Conservation (phyloP, 1,284 basidiomycete genomes). For the Tilletia horrida region DNA sequence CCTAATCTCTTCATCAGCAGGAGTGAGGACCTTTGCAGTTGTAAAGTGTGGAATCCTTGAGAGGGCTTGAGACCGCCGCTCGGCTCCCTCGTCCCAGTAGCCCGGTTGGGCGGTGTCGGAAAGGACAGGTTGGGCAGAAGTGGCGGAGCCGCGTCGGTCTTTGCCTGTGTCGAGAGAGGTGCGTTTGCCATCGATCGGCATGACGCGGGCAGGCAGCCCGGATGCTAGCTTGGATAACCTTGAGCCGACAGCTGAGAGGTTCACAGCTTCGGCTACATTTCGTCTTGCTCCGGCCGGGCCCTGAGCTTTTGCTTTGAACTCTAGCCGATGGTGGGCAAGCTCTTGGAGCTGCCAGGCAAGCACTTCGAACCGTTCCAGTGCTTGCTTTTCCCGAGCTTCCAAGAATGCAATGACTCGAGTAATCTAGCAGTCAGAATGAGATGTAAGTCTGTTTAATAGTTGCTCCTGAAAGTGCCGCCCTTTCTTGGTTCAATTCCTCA, state of each 20-base stretch:
- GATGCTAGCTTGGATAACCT: background rate
- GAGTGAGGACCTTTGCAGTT: background rate
- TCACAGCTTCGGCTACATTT: background rate
- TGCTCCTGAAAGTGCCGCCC: background rate
- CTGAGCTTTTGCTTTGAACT: constrained; percentile 28
- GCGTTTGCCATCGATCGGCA: background rate
- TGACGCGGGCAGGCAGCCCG: no score
- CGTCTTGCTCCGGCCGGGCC: background rate
- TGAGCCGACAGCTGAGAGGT: background rate
- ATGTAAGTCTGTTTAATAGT: background rate
- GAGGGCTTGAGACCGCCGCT: constrained; percentile 41
- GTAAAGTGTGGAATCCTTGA: constrained; percentile 8
- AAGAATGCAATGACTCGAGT: constrained; percentile 64
- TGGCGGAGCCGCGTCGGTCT: constrained; percentile 43
- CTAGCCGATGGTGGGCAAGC: constrained; percentile 48
- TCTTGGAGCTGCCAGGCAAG: constrained; percentile 67
- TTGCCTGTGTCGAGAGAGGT: constrained; percentile 19
- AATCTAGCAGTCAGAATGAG: background rate
- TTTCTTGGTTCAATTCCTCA: constrained; percentile 10
- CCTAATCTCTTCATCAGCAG: constrained; percentile 31
- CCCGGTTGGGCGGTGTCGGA: constrained; percentile 13
- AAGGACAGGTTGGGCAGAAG: constrained; percentile 16
- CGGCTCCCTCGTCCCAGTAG: constrained; percentile 39
- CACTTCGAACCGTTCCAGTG: constrained; percentile 60
- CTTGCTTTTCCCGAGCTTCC: constrained; percentile 68